phyloP scores from a whole-genome alignment of 371 early-diverging fungal genomes.

The Mucor velutinosus region DNA sequence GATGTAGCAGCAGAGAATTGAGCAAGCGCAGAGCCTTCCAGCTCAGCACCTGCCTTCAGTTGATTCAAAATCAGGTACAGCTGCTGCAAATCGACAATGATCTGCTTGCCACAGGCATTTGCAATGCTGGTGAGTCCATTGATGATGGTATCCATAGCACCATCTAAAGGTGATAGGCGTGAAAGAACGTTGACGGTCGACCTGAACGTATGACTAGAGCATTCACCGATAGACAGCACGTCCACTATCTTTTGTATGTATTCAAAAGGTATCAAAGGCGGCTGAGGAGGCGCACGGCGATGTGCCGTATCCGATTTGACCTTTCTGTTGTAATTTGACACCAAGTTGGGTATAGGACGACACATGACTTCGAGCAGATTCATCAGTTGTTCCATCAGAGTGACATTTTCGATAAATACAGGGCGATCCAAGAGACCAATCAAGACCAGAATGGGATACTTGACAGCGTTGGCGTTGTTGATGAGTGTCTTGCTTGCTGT shows the following conservation, averaged over 20 bases:
- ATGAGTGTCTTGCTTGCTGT: not conserved
- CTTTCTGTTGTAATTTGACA: conserved; percentile 54
- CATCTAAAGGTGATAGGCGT: conserved; percentile 75
- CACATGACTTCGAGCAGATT: conserved; percentile 79
- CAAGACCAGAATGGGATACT: conserved; percentile 83
- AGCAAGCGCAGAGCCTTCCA: conserved; percentile 60
- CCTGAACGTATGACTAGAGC: conserved; percentile 93
- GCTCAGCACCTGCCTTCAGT: conserved; percentile 63
- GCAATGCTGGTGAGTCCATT: conserved; percentile 75
- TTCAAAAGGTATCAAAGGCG: conserved; percentile 74
- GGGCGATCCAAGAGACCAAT: conserved; percentile 85
- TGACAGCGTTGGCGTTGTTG: not conserved
- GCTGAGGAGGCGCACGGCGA: conserved; percentile 46
- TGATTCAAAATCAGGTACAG: conserved; percentile 63
- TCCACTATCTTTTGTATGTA: conserved; percentile 84
- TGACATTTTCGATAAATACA: conserved; percentile 71
- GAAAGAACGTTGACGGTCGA: conserved; percentile 89
- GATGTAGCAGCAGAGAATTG: conserved; percentile 86
- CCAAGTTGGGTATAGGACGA: conserved; percentile 66
- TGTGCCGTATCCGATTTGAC: conserved; percentile 7
- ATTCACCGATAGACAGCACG: conserved; percentile 88
- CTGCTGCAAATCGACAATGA: conserved; percentile 69
- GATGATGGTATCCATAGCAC: conserved; percentile 76
- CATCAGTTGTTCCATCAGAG: conserved; percentile 89
- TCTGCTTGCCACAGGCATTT: conserved; percentile 68